Conservation (phyloP, 352 stramenopile genomes). For the Globisporangium acanthophoron region DNA sequence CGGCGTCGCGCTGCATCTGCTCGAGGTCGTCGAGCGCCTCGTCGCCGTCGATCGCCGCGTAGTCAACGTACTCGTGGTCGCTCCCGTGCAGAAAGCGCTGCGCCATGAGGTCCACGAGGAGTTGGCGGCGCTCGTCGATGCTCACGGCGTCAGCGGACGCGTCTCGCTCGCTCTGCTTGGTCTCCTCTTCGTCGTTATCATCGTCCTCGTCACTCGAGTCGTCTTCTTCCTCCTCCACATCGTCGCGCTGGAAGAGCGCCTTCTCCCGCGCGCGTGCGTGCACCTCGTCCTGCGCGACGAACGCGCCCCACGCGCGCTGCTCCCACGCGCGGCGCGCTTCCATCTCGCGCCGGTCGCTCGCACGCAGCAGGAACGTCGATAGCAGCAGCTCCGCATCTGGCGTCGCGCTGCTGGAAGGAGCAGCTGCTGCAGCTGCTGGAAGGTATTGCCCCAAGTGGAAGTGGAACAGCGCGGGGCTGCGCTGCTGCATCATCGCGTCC, state of each 20-base stretch:
- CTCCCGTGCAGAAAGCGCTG: conserved; percentile 60
- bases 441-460: conserved; percentile 78
- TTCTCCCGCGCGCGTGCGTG: conserved; percentile 15
- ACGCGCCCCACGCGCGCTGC: conserved; percentile 53
- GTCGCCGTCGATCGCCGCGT: conserved; percentile 57
- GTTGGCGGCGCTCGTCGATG: conserved; percentile 38
- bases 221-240: conserved; percentile 36
- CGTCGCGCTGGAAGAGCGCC: conserved; percentile 27
- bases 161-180: conserved; percentile 15
- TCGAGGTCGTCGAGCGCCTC: conserved; percentile 58
- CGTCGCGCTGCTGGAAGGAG: not conserved
- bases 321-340: conserved; percentile 51
- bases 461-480: conserved; percentile 76
- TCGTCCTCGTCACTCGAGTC: conserved; percentile 24
- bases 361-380: conserved; percentile 66
- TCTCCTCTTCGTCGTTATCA: conserved; percentile 24
- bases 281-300: conserved; percentile 22
- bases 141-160: conserved; percentile 7
- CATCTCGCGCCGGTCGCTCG: conserved; percentile 64
- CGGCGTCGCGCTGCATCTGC: conserved; percentile 66
- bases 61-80: conserved; percentile 59
- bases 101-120: conserved; percentile 74
- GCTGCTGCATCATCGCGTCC: conserved; percentile 75
- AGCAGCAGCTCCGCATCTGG: conserved; percentile 21
- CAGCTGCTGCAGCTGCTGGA: not conserved